Conservation (phyloP, 2,329 filamentous ascomycete species). For the Knoxdaviesia capensis region DNA sequence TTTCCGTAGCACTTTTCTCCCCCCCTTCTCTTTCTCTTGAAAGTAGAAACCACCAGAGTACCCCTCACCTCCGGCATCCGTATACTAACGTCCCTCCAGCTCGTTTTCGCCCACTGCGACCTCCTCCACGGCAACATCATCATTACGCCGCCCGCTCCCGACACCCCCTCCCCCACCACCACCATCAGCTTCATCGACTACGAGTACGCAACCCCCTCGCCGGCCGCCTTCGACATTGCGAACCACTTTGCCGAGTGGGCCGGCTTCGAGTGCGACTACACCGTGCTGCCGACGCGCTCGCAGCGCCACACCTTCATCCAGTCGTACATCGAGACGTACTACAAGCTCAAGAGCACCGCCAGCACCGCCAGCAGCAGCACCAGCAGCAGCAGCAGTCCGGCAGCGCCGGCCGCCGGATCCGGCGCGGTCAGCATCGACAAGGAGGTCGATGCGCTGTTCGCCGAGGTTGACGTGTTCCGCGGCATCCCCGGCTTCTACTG, state of each 20-base stretch:
- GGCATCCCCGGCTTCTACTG: slow-evolving; percentile 78
- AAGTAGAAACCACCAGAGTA: neutral
- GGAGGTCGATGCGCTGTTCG: slow-evolving; percentile 48
- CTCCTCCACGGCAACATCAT: slow-evolving; percentile 94
- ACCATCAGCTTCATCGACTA: slow-evolving; percentile 85
- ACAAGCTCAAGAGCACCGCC: slow-evolving; percentile 22
- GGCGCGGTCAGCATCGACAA: slow-evolving; percentile 26
- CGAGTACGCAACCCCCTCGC: slow-evolving; percentile 88
- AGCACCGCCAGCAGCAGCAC: slow-evolving; percentile 5
- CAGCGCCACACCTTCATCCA: slow-evolving; percentile 64
- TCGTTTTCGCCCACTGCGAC: slow-evolving; percentile 91
- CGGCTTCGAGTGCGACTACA: slow-evolving; percentile 87
- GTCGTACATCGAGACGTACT: slow-evolving; percentile 66
- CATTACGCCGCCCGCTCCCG: slow-evolving; percentile 32
- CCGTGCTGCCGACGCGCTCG: slow-evolving; percentile 55
- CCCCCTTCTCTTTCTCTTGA: neutral
- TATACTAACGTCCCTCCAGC: slow-evolving; percentile 20
- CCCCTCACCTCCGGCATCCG: neutral
- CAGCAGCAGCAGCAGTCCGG: too few relatives aligned
- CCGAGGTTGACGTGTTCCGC: slow-evolving; percentile 71
- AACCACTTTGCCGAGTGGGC: slow-evolving; percentile 99
- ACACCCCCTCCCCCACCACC: slow-evolving; percentile 8
- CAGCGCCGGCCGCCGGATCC: slow-evolving; percentile 1
- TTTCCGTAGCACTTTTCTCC: too few relatives aligned
- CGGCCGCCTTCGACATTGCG: slow-evolving; percentile 85